phyloP scores from a whole-genome alignment of 768 basidiomycete genomes.

The Termitomyces sp. region DNA sequence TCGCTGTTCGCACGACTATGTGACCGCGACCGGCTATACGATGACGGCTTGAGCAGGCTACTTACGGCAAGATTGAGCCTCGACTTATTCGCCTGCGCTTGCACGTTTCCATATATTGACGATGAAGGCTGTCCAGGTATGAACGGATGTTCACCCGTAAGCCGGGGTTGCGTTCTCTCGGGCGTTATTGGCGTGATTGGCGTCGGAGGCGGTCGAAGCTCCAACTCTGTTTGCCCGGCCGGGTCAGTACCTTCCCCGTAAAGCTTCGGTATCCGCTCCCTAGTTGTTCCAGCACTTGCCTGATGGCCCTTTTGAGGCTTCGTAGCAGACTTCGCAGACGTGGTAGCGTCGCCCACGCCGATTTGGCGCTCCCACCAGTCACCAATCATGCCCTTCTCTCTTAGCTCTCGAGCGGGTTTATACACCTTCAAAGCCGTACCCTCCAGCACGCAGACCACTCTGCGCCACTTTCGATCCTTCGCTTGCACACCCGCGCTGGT shows the following conservation, averaged over 20 bases:
- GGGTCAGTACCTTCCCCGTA: constrained; percentile 14
- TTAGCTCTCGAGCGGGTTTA: constrained; percentile 34
- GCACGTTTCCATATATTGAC: constrained; percentile 11
- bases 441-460: constrained; percentile 83
- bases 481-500: constrained; percentile 78
- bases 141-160: constrained; percentile 13
- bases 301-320: constrained; percentile 15
- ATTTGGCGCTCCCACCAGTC: constrained; percentile 78
- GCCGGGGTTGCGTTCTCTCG: constrained; percentile 9
- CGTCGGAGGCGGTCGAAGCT: constrained; percentile 9
- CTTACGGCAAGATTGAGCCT: constrained; percentile 35
- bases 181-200: constrained; percentile 11
- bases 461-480: constrained; percentile 87
- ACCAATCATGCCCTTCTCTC: constrained; percentile 47
- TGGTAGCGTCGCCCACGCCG: constrained; percentile 60
- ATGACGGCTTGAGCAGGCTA: constrained; percentile 35
- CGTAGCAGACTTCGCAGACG: constrained; percentile 19
- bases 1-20: constrained; percentile 39
- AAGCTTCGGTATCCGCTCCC: constrained; percentile 11
- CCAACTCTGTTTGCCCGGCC: constrained; percentile 15
- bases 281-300: constrained; percentile 14
- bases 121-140: constrained; percentile 11
- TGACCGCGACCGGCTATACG: constrained; percentile 11
- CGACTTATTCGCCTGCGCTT: constrained; percentile 26
- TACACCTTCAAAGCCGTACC: constrained; percentile 88